phyloP scores from a whole-genome alignment of 2,329 filamentous ascomycete species.

The Colletotrichum lentis region DNA sequence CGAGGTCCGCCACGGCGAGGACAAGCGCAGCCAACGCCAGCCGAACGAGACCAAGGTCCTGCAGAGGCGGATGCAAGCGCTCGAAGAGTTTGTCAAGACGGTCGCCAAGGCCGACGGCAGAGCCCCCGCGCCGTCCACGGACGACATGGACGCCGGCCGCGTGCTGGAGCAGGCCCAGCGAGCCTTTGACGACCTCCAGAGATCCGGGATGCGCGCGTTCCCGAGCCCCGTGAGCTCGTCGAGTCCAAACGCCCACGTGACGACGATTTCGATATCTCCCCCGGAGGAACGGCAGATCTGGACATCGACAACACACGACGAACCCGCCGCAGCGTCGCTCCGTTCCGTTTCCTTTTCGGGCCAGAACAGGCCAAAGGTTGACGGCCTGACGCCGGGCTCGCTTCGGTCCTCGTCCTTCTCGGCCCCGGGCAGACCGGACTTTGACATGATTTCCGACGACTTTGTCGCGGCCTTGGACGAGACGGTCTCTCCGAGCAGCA shows the following conservation, averaged over 20 bases:
- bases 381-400: not conserved
- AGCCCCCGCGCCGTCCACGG: not conserved
- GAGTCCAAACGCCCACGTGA: not conserved
- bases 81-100: slow-evolving; percentile 31
- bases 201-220: not conserved
- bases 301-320: not conserved
- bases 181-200: not conserved
- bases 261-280: not conserved
- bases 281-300: not conserved
- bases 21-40: slow-evolving; percentile 31
- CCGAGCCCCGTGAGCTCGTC: slow-evolving; percentile 19
- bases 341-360: slow-evolving; percentile 26
- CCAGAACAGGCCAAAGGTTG: not conserved
- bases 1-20: slow-evolving; percentile 33
- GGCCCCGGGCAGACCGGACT: not conserved
- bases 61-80: slow-evolving; percentile 30
- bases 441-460: not conserved
- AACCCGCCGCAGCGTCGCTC: not conserved
- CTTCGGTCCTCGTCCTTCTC: slow-evolving; percentile 27
- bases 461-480: slow-evolving; percentile 20
- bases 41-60: slow-evolving; percentile 26
- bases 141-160: not conserved
- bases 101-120: slow-evolving; percentile 13
- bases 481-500: not conserved
- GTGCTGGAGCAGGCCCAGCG: not conserved